Evolutionary conservation across 2,329 filamentous ascomycete species (phyloP).

Genomic region (Ploettnerulaceae sp.): DNA sequence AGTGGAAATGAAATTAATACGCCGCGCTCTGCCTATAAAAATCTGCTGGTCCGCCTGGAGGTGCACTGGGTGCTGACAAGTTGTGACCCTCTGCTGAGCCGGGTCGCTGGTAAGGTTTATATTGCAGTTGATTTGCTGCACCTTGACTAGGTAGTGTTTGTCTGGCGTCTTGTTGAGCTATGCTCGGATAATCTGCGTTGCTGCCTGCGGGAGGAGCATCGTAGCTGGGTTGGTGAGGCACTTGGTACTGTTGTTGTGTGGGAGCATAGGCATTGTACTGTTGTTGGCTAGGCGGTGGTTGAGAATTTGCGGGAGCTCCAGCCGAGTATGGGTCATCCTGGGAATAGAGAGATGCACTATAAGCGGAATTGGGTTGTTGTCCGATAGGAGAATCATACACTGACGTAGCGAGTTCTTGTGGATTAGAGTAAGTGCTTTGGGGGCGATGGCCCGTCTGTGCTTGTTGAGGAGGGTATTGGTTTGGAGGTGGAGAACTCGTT

Average conservation of each 20-base stretch:
- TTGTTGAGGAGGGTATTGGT: conserved; percentile 44
- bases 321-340: conserved; percentile 31
- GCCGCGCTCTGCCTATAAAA: conserved; percentile 48
- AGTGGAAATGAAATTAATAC: conserved; percentile 21
- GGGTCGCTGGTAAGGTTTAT: conserved; percentile 49
- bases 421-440: conserved; percentile 64
- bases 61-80: conserved; percentile 43
- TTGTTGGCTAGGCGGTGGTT: conserved; percentile 26
- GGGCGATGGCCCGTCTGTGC: conserved; percentile 48
- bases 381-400: conserved; percentile 70
- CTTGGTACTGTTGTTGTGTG: conserved; percentile 22
- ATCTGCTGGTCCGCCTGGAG: conserved; percentile 40
- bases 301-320: conserved; percentile 15
- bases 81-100: conserved; percentile 24
- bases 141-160: conserved; percentile 48
- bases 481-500: conserved; percentile 46
- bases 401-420: conserved; percentile 74
- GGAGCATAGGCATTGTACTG: conserved; percentile 32
- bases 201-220: conserved; percentile 28
- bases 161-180: conserved; percentile 44
- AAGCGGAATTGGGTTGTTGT: conserved; percentile 37
- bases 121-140: conserved; percentile 37
- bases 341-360: conserved; percentile 29
- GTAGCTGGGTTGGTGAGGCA: conserved; percentile 21
- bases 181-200: conserved; percentile 25